Conservation (phyloP, 495 filamentous ascomycete species). For the Lichenothelia convexa region DNA sequence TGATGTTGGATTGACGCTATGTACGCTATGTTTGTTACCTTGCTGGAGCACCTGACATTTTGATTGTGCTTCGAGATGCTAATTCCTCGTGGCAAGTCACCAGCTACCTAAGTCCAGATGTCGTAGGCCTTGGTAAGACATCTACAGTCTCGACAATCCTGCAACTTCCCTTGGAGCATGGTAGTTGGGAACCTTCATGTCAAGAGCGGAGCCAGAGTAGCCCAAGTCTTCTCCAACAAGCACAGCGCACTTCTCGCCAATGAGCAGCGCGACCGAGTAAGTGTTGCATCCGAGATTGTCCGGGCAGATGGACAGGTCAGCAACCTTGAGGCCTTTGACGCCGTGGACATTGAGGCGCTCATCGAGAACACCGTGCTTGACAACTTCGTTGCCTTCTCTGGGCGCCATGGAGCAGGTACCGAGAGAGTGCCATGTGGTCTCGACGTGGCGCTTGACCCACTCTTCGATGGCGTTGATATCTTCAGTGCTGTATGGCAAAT, state of each 20-base stretch:
- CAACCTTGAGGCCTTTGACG: conserved; percentile 64
- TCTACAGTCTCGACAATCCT: conserved; percentile 25
- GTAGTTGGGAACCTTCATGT: conserved; percentile 51
- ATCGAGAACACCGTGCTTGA: conserved; percentile 65
- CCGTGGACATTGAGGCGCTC: conserved; percentile 66
- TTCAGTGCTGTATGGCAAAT: conserved; percentile 45
- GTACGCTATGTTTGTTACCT: no score
- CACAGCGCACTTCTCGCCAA: conserved; percentile 66
- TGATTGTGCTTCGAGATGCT: no score
- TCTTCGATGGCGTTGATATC: conserved; percentile 58
- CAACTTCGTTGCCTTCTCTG: conserved; percentile 57
- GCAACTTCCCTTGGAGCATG: conserved; percentile 26
- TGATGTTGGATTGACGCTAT: no score
- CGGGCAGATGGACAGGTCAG: conserved; percentile 63
- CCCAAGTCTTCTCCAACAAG: conserved; percentile 60
- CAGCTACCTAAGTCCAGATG: no score
- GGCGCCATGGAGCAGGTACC: conserved; percentile 72
- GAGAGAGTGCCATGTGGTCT: conserved; percentile 53
- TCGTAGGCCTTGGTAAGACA: neutral
- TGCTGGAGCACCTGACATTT: no score
- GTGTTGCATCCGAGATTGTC: conserved; percentile 75
- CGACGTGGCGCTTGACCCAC: conserved; percentile 59
- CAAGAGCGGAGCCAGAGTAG: conserved; percentile 51
- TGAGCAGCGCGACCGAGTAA: conserved; percentile 55
- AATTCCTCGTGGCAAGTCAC: no score